Percentiles rank a stretch among this genome's conserved stretches.
Evolutionary conservation across 2,329 filamentous ascomycete genomes (phyloP).

Genomic region (Verticillium isaacii): DNA sequence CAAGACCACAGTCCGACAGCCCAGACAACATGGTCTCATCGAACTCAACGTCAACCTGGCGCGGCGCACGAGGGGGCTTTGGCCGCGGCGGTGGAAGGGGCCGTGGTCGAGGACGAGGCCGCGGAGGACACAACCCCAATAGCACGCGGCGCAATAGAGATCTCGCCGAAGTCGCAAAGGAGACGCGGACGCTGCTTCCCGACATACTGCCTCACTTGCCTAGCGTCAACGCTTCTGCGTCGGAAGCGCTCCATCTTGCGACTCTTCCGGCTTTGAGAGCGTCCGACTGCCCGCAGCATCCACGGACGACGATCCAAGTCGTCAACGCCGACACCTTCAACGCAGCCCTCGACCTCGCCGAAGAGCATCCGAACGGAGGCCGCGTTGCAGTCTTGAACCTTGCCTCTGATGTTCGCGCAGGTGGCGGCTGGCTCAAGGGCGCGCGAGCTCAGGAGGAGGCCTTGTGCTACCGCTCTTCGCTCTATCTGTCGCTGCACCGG

Average conservation of each 20-base stretch:
- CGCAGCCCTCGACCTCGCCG: slow-evolving; percentile 39
- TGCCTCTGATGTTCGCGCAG: slow-evolving; percentile 51
- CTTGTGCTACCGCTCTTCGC: slow-evolving; percentile 59
- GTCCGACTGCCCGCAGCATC: slow-evolving; percentile 35
- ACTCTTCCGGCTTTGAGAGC: slow-evolving; percentile 32
- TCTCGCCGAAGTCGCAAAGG: slow-evolving; percentile 37
- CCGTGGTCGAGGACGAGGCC: neutral
- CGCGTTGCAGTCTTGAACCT: slow-evolving; percentile 61
- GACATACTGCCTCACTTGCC: slow-evolving; percentile 39
- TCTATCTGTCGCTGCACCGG: slow-evolving; percentile 40
- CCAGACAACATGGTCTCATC: neutral
- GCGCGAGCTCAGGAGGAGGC: slow-evolving; percentile 65
- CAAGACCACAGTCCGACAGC: neutral
- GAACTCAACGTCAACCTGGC: neutral
- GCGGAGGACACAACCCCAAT: slow-evolving; percentile 6
- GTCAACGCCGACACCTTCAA: slow-evolving; percentile 55
- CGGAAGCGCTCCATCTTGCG: slow-evolving; percentile 31
- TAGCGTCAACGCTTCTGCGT: slow-evolving; percentile 26
- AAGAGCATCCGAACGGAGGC: slow-evolving; percentile 14
- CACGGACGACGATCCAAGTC: slow-evolving; percentile 36
- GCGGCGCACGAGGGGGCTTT: neutral
- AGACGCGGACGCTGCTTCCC: slow-evolving; percentile 43
- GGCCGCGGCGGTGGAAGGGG: neutral
- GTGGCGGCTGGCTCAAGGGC: slow-evolving; percentile 61
- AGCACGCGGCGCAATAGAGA: slow-evolving; percentile 9